Evolutionary conservation across 1,284 basidiomycete species (phyloP), one percentile per base, ranked within the genome.

Genomic region (Rhodotorula sp.): DNA sequence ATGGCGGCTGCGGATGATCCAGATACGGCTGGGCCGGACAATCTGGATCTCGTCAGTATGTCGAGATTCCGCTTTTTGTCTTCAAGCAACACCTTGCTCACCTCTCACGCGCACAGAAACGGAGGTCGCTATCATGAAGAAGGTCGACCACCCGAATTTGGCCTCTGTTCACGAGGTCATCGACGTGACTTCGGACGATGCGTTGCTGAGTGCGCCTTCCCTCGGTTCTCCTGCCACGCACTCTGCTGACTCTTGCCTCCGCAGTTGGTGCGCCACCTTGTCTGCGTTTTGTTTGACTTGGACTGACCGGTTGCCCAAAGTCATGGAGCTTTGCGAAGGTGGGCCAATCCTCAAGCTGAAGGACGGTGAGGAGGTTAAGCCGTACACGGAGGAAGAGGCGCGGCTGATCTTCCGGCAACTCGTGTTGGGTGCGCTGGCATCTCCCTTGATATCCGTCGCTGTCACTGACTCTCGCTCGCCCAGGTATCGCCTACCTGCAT

Each of bases 131-230:
- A 76, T 78, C 64, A 76, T 78, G 77, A 77, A 77, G 65, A 78
- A 78, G 62, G 69, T 75, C 44, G 69, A 75, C 52, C 77, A 78
- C 60, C 76, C 76, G 5, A 76, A 77, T 37, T 54, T 86, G n/a
- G 82, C 84, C 10, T 79, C 80, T 37, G 79, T 86, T 1, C 83
- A 82, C 77, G 85, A 86, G 74, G 84, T 84, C 3, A 82, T 86
- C 48, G 85, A 85, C 34, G 84, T 86, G 3, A 75, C 74, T 2
- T 83, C 3, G 78, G 80, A 82, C 26, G 85, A 86, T 70, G 79
- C 80, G 3, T 79, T 86, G 5, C 84, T 84, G 74, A 82, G 82
- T 64, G 63, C 51, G 67, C 30, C 30, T 15, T 44, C 40, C 24
- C 24, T 22, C 24, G 16, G 1, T 18, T 24, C 18, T 18, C 28